Evolutionary conservation across 495 filamentous ascomycete genomes (phyloP).

Genomic region (Chaetomidium leptoderma): DNA sequence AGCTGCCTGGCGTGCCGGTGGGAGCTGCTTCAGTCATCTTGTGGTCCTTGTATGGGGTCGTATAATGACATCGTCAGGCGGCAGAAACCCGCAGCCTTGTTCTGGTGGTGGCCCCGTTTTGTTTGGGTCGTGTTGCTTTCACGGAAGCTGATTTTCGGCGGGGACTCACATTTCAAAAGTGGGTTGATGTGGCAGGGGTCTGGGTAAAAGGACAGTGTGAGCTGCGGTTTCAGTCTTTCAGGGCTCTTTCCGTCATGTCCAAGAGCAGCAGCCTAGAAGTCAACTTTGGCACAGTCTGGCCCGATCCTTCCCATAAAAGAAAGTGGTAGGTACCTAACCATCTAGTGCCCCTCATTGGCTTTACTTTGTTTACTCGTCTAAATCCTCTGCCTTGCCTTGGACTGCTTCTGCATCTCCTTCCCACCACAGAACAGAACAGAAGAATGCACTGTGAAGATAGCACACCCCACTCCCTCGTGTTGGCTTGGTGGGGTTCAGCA

Average conservation of each 20-base stretch:
- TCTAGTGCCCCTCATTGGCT: too few species aligned
- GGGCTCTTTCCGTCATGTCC: too few species aligned
- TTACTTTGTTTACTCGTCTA: too few species aligned
- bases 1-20: slow-evolving; percentile 28
- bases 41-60: slow-evolving; percentile 29
- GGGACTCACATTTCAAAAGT: slow-evolving; percentile 31
- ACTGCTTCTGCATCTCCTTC: too few species aligned
- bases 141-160: slow-evolving; percentile 27
- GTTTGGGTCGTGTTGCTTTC: slow-evolving; percentile 16
- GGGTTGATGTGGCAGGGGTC: slow-evolving; percentile 18
- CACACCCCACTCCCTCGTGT: background rate
- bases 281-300: too few species aligned
- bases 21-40: slow-evolving; percentile 45
- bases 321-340: too few species aligned
- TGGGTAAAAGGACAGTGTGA: slow-evolving; percentile 16
- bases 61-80: slow-evolving; percentile 31
- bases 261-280: too few species aligned
- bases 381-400: too few species aligned
- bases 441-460: slow-evolving; percentile 21
- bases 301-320: too few species aligned
- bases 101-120: slow-evolving; percentile 11
- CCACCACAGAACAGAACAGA: too few species aligned
- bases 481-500: slow-evolving; percentile 12
- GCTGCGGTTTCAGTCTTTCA: too few species aligned
- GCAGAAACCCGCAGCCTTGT: slow-evolving; percentile 14